phyloP scores from a whole-genome alignment of 495 filamentous ascomycete species.

The Hypoxylon crocopeplum region DNA sequence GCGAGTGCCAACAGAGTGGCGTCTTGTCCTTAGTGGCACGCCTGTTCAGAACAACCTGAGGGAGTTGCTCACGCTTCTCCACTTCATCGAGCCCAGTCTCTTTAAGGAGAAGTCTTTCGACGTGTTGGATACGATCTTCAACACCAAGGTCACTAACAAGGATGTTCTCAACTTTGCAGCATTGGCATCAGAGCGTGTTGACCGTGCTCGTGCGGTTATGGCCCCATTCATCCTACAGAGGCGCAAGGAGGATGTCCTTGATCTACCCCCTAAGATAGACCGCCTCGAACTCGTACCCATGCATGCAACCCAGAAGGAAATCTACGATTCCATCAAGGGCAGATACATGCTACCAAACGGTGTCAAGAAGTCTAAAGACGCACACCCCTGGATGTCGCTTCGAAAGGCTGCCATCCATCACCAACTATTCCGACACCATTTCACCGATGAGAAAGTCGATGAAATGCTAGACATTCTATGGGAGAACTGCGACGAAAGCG shows the following conservation, averaged over 20 bases:
- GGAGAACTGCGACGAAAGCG: constrained; percentile 53
- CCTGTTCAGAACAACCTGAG: constrained; percentile 95
- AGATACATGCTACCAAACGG: constrained; percentile 42
- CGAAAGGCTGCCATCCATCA: constrained; percentile 94
- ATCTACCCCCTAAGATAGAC: constrained; percentile 81
- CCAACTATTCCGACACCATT: constrained; percentile 81
- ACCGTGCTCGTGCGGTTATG: constrained; percentile 86
- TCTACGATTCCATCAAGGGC: constrained; percentile 66
- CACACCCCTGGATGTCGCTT: constrained; percentile 89
- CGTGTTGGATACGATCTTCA: constrained; percentile 81
- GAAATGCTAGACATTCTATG: constrained; percentile 81
- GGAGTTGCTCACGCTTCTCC: constrained; percentile 85
- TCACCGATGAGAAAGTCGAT: constrained; percentile 71
- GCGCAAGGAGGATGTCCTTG: constrained; percentile 93
- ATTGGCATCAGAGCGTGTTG: constrained; percentile 83
- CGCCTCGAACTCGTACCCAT: constrained; percentile 81
- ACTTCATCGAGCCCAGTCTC: constrained; percentile 86
- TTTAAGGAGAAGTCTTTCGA: constrained; percentile 74
- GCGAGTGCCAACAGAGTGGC: constrained; percentile 76
- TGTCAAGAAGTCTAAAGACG: constrained; percentile 43
- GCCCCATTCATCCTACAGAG: constrained; percentile 92
- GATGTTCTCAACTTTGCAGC: constrained; percentile 77
- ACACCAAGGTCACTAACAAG: constrained; percentile 83
- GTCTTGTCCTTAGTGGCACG: constrained; percentile 88
- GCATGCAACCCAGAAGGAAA: constrained; percentile 68